Evolutionary conservation across 1,284 basidiomycete species (phyloP), one percentile per base, ranked within the genome.

Genomic region (Fomitopsis betulina): DNA sequence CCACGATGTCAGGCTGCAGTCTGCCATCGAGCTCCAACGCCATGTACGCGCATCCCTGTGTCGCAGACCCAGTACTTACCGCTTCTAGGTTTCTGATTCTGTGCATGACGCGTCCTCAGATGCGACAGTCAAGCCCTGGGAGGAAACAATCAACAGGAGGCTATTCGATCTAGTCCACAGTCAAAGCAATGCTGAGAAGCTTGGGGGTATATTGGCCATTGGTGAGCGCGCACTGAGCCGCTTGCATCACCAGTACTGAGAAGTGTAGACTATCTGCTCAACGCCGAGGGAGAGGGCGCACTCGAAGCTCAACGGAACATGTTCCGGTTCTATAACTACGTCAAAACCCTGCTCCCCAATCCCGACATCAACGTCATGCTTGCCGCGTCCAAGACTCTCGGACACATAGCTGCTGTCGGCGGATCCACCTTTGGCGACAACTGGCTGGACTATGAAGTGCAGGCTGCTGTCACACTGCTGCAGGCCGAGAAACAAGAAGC

Each of bases 321-420:
- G 39, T 94, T 90, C 72, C 85, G 93, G 39, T 91, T 94, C 73
- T 95, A 91, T 79, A 94, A 94, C 76, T 95, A 94, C 75, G 89
- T 94, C 73, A 93, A 93, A 69, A 84, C 88, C 50, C 83, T 94
- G 25, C 80, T 94, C 19, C 93, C 92, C 7, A 90, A 91, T 69
- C 81, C 84, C 62, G 93, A 95, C 70, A 83, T 91, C 65, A 89
- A 87, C 70, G 88, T 95, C 67, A 95, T 94, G 93, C 80, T 94
- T 51, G 86, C 90, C 1, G 93, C 92, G 1, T 93, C 93, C 23
- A 93, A 92, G 69, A 91, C 89, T 1, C 80, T 94, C 23, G 92
- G 92, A 0, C 83, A 88, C 63, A 91, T 94, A 63, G 90, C 90
- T 33, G 83, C 88, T 60, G 86, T 90, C 58, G 90, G 91, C 43